Conservation (phyloP, 176 grass and related monocot genomes). For the Carex cristatella region DNA sequence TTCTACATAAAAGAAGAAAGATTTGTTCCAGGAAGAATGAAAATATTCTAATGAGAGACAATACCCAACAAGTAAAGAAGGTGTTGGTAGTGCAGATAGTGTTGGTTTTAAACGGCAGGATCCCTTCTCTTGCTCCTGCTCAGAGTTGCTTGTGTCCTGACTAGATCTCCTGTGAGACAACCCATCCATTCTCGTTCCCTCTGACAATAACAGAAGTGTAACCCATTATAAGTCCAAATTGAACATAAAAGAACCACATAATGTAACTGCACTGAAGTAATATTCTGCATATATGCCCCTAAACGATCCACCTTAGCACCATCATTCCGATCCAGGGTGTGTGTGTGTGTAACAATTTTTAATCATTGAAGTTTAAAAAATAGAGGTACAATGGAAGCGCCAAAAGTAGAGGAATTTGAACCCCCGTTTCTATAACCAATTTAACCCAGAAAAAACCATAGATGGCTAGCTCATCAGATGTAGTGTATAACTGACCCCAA, state of each 20-base stretch:
- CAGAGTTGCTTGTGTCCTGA: constrained; percentile 48
- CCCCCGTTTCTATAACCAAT: constrained; percentile 13
- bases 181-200: constrained; percentile 42
- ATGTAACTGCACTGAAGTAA: neutral
- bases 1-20: neutral
- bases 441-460: neutral
- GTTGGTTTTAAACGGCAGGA: constrained; percentile 67
- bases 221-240: neutral
- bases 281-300: neutral
- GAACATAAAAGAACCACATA: neutral
- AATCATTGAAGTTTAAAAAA: neutral
- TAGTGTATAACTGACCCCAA: neutral
- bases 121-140: constrained; percentile 65
- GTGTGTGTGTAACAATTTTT: neutral
- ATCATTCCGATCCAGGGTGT: neutral
- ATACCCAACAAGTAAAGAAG: constrained; percentile 95
- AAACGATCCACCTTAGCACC: neutral
- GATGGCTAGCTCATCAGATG: neutral
- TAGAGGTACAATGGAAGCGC: neutral
- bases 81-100: constrained; percentile 54
- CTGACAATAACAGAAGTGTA: constrained; percentile 27
- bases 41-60: constrained; percentile 28
- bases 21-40: neutral
- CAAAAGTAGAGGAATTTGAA: neutral
- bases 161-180: constrained; percentile 48